Conservation (phyloP, 208 protist species). For the Crithidia brevicula region DNA sequence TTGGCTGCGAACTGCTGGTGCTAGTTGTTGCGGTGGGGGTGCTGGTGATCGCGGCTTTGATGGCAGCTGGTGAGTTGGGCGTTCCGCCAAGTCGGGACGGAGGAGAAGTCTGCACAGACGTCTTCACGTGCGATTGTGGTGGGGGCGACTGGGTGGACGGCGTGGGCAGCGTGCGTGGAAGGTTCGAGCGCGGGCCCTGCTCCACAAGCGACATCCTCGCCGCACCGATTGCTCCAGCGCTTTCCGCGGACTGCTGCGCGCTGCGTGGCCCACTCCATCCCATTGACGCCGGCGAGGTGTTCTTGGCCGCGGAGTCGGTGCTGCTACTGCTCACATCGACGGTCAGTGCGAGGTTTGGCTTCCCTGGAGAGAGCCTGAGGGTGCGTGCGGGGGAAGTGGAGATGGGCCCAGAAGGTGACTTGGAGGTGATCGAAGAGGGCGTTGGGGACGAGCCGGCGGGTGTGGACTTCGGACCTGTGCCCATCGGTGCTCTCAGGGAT, state of each 20-base stretch:
- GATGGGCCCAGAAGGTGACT: background rate
- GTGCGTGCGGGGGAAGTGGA: background rate
- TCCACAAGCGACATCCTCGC: background rate
- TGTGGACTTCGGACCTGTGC: conserved; percentile 1
- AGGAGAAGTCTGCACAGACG: background rate
- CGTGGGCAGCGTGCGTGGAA: conserved; percentile 5
- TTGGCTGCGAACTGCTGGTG: background rate
- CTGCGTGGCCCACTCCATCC: background rate
- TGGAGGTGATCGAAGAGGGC: background rate
- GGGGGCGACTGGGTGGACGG: background rate
- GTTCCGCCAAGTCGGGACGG: background rate
- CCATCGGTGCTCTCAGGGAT: background rate
- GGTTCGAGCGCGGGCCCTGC: conserved; percentile 12
- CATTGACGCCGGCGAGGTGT: too few species aligned
- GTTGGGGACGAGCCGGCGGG: background rate
- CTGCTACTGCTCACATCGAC: conserved; percentile 14
- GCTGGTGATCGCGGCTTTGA: background rate
- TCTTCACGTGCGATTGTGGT: background rate
- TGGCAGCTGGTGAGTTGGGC: background rate
- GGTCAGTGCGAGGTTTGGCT: background rate
- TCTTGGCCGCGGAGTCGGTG: background rate
- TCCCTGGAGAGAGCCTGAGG: background rate
- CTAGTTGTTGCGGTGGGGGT: background rate
- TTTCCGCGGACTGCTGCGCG: background rate
- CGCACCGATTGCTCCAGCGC: background rate